phyloP scores from a whole-genome alignment of 257 asterid species.

The Linderniella brevidens region DNA sequence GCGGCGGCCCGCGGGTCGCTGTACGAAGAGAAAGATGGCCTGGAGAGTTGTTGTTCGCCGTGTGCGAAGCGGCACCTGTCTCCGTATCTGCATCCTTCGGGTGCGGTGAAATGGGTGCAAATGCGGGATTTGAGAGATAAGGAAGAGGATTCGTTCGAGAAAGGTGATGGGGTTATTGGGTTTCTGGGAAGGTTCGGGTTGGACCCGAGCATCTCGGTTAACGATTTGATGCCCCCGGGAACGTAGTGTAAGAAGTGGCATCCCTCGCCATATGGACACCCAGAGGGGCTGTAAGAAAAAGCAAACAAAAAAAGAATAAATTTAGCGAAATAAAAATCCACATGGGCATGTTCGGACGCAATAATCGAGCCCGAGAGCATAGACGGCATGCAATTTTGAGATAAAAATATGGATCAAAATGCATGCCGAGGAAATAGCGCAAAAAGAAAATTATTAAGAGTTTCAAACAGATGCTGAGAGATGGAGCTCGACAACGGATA shows the following conservation, averaged over 20 bases:
- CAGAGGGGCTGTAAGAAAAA: slow-evolving; percentile 27
- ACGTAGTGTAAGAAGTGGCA: slow-evolving; percentile 36
- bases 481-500: too few species aligned
- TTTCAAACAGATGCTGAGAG: too few species aligned
- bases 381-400: too few species aligned
- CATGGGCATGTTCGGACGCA: neutral
- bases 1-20: neutral
- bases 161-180: neutral
- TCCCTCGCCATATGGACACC: slow-evolving; percentile 37
- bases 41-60: slow-evolving; percentile 30
- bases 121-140: slow-evolving; percentile 19
- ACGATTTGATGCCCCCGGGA: slow-evolving; percentile 19
- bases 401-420: too few species aligned
- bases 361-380: too few species aligned
- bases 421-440: too few species aligned
- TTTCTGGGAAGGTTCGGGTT: neutral
- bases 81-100: slow-evolving; percentile 44
- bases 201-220: slow-evolving; percentile 2
- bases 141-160: slow-evolving; percentile 6
- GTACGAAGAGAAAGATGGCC: slow-evolving; percentile 9
- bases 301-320: slow-evolving; percentile 5
- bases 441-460: too few species aligned
- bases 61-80: slow-evolving; percentile 39
- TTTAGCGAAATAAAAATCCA: neutral
- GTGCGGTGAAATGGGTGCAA: slow-evolving; percentile 36